phyloP scores from a whole-genome alignment of 1,284 basidiomycete genomes.

The Pseudozyma thailandica region DNA sequence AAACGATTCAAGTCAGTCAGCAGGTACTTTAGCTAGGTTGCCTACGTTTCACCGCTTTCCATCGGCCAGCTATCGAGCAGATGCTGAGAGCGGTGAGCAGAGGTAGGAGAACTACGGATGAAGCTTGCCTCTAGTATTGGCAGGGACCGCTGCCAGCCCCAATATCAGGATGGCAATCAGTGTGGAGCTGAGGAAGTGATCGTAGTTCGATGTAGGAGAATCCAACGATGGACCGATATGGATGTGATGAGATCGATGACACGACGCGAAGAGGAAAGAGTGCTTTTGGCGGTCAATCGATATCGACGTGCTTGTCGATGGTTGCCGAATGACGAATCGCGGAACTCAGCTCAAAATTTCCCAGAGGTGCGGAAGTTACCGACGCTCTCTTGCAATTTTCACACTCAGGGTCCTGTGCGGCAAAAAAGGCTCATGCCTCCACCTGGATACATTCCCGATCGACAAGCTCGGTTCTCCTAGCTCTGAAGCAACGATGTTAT shows the following conservation, averaged over 20 bases:
- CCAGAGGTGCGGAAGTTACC: background rate
- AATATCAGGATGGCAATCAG: too few species aligned
- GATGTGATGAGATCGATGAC: conserved; percentile 2
- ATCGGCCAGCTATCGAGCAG: background rate
- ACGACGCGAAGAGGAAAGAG: background rate
- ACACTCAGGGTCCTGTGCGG: background rate
- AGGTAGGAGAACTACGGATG: background rate
- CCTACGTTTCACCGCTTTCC: background rate
- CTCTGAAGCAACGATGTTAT: background rate
- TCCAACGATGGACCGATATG: background rate
- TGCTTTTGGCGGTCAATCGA: background rate
- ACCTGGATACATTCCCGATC: conserved; percentile 6
- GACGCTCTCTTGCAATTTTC: background rate
- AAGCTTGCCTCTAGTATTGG: background rate
- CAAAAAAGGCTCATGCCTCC: conserved; percentile 5
- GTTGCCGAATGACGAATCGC: background rate
- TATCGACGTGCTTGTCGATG: background rate
- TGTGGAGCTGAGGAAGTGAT: background rate
- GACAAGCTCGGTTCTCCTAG: conserved; percentile 1
- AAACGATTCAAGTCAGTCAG: conserved; percentile 17
- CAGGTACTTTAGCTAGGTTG: background rate
- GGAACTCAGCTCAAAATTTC: conserved; percentile 6
- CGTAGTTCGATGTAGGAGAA: background rate
- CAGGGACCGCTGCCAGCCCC: background rate
- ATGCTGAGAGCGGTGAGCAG: background rate